phyloP scores from a whole-genome alignment of 768 basidiomycete species.

The Mycena metata region DNA sequence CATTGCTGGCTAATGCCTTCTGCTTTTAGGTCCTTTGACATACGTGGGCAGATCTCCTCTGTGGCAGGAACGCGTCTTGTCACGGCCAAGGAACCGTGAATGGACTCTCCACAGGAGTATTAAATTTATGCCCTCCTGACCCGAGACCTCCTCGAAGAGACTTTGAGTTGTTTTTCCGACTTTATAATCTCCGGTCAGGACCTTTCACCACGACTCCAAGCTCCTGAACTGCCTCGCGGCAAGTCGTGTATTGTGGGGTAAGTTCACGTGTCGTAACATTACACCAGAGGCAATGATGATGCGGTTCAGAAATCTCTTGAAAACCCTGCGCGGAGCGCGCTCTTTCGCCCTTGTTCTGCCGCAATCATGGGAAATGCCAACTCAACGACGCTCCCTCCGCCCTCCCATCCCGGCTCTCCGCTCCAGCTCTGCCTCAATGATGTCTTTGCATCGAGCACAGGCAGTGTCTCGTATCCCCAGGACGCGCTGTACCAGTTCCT shows the following conservation, averaged over 20 bases:
- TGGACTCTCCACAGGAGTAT: too few relatives aligned
- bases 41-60: too few relatives aligned
- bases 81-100: too few relatives aligned
- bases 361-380: neutral
- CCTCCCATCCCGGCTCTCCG: conserved; percentile 24
- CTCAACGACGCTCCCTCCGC: conserved; percentile 7
- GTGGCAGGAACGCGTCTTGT: too few relatives aligned
- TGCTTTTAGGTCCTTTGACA: too few relatives aligned
- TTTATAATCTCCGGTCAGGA: too few relatives aligned
- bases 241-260: conserved; percentile 13
- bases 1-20: too few relatives aligned
- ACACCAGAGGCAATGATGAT: conserved; percentile 10
- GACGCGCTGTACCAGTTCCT: conserved; percentile 25
- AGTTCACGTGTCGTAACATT: conserved; percentile 4
- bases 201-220: neutral
- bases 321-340: neutral
- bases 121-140: too few relatives aligned
- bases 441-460: conserved; percentile 30
- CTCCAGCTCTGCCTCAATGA: conserved; percentile 36
- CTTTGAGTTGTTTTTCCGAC: too few relatives aligned
- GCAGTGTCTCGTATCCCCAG: conserved; percentile 29
- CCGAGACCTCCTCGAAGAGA: too few relatives aligned
- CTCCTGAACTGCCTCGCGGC: conserved; percentile 11
- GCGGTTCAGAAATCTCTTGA: neutral
- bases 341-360: neutral